These are phyloP conservation scores for Soucietia sequanensis DNA, from an alignment of 805 yeast species.

Conservation along the genomic window DNA sequence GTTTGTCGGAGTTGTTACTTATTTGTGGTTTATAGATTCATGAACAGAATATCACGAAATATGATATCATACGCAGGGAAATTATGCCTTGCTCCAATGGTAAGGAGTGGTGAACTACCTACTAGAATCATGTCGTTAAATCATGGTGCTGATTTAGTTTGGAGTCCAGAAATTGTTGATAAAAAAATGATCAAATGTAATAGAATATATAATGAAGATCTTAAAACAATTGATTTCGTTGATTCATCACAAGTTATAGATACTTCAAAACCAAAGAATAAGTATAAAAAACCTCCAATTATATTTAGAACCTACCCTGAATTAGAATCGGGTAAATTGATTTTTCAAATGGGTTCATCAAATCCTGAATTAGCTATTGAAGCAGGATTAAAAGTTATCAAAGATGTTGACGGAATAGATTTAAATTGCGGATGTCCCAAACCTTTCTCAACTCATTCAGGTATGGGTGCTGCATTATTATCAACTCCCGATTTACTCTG, in stretches of 20 bases:
- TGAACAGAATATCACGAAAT: no score
- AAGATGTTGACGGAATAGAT: conserved; percentile 91
- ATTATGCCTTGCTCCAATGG: conserved; percentile 94
- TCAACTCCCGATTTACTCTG: conserved; percentile 77
- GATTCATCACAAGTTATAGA: conserved; percentile 17
- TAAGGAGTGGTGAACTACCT: conserved; percentile 92
- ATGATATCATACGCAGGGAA: conserved; percentile 76
- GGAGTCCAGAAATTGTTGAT: conserved; percentile 93
- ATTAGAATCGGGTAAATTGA: conserved; percentile 61
- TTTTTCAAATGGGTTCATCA: conserved; percentile 91
- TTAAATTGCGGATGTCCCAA: conserved; percentile 97
- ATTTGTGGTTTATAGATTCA: no score
- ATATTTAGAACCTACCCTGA: conserved; percentile 73
- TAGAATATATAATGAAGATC: conserved; percentile 54
- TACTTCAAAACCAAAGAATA: conserved; percentile 11
- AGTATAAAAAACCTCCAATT: conserved; percentile 40
- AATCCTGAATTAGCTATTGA: conserved; percentile 80
- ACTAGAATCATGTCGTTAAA: conserved; percentile 75
- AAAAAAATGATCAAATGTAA: conserved; percentile 72
- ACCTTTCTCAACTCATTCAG: conserved; percentile 89
- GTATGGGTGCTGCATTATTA: conserved; percentile 96
- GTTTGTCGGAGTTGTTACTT: no score
- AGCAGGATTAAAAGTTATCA: conserved; percentile 78
- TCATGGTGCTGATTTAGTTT: conserved; percentile 91
- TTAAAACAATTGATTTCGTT: conserved; percentile 62